Evolutionary conservation across 2,329 filamentous ascomycete species (phyloP).

Genomic region (Trichoderma koningiopsis): DNA sequence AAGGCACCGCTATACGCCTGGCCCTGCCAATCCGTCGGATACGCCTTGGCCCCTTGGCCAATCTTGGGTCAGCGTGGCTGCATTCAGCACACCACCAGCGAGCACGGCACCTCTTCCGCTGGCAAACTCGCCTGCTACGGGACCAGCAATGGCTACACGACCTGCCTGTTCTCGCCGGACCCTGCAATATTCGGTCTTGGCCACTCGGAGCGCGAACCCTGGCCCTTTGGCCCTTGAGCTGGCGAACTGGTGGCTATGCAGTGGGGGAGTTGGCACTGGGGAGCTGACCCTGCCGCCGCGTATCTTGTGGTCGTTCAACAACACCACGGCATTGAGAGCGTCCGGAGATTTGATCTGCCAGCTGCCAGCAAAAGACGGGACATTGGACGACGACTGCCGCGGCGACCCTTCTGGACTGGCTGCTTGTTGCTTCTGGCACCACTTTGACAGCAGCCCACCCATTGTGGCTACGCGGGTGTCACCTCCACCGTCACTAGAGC

Average conservation of each 20-base stretch:
- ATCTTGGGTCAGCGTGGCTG: conserved; percentile 1
- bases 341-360: neutral
- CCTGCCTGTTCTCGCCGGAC: neutral
- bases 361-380: neutral
- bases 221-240: neutral
- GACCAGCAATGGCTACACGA: neutral
- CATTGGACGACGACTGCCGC: conserved; percentile 4
- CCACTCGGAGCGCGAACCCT: neutral
- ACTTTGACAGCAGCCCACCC: conserved; percentile 13
- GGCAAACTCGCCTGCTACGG: neutral
- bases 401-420: conserved; percentile 23
- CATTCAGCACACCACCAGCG: conserved; percentile 6
- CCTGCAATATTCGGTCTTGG: conserved; percentile 10
- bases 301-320: neutral
- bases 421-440: neutral
- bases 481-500: neutral
- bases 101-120: conserved; percentile 17
- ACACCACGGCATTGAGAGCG: neutral
- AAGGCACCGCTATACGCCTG: conserved; percentile 3
- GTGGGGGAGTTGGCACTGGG: neutral
- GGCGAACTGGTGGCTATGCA: neutral
- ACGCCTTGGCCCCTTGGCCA: conserved; percentile 12
- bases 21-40: conserved; percentile 19
- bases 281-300: neutral
- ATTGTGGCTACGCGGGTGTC: neutral